A percentile compares a stretch with the other conserved stretches of the same genome.
phyloP scores from a whole-genome alignment of 2,329 filamentous ascomycete genomes.

The Paecilomyces fulvus region DNA sequence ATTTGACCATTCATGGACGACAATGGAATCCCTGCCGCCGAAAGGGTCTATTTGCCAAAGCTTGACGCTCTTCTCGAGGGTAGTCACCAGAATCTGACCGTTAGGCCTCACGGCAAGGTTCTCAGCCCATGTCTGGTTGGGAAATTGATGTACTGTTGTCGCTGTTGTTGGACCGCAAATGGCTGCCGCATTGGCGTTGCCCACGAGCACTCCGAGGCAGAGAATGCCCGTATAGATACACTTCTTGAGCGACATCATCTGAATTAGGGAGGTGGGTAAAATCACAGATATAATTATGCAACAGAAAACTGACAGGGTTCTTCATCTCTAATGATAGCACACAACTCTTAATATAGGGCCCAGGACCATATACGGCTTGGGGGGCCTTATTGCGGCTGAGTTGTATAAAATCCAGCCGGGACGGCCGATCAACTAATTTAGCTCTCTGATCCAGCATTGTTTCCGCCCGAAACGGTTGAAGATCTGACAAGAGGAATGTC shows the following conservation, averaged over 20 bases:
- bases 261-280: neutral
- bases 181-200: neutral
- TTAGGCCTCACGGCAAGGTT: slow-evolving; percentile 9
- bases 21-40: slow-evolving; percentile 5
- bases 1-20: slow-evolving; percentile 6
- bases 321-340: neutral
- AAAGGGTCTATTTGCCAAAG: slow-evolving; percentile 8
- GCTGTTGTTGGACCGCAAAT: neutral
- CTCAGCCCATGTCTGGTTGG: slow-evolving; percentile 2
- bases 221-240: neutral
- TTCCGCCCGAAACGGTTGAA: too few species aligned
- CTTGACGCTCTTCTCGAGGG: slow-evolving; percentile 6
- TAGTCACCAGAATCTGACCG: slow-evolving; percentile 12
- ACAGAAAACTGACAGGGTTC: neutral
- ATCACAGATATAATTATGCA: neutral
- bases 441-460: too few species aligned
- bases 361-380: neutral
- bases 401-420: neutral
- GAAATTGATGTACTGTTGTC: neutral
- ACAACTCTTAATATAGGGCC: neutral
- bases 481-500: neutral
- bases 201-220: neutral
- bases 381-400: neutral
- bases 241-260: neutral
- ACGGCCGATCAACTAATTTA: too few species aligned